Evolutionary conservation across 805 yeast genomes (phyloP).

Genomic region (Zygoascus bituminiphila): DNA sequence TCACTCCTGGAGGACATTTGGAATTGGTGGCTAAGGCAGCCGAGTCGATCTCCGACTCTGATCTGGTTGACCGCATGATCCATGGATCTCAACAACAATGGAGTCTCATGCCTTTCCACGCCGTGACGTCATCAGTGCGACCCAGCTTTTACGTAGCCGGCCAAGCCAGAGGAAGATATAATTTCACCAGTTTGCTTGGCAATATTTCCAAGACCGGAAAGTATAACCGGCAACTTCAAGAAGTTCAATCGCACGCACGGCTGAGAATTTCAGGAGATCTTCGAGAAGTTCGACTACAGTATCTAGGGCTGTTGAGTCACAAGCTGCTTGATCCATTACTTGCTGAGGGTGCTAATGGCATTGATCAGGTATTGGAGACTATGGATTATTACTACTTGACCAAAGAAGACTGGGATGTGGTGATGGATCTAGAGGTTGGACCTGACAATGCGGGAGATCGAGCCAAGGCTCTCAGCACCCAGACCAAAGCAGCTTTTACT

Average conservation of each 20-base stretch:
- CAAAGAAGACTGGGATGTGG: constrained; percentile 84
- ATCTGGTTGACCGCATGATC: constrained; percentile 69
- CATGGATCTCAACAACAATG: constrained; percentile 91
- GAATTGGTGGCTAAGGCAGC: constrained; percentile 70
- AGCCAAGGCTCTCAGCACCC: constrained; percentile 57
- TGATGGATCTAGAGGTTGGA: constrained; percentile 80
- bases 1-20: constrained; percentile 40
- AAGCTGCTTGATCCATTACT: constrained; percentile 53
- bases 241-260: constrained; percentile 79
- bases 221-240: constrained; percentile 71
- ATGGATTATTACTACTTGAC: constrained; percentile 84
- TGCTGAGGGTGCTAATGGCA: constrained; percentile 50
- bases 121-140: constrained; percentile 70
- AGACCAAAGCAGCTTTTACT: constrained; percentile 81
- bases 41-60: constrained; percentile 77
- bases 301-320: constrained; percentile 56
- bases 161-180: constrained; percentile 54
- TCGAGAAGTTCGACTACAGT: constrained; percentile 64
- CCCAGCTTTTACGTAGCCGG: constrained; percentile 77
- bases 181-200: constrained; percentile 83
- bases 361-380: constrained; percentile 52
- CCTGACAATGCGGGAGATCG: constrained; percentile 15
- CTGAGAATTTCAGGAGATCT: constrained; percentile 71
- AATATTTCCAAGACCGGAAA: constrained; percentile 81
- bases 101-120: constrained; percentile 89